phyloP scores from a whole-genome alignment of 2,329 filamentous ascomycete genomes.

The Tolypocladium guangdongense region DNA sequence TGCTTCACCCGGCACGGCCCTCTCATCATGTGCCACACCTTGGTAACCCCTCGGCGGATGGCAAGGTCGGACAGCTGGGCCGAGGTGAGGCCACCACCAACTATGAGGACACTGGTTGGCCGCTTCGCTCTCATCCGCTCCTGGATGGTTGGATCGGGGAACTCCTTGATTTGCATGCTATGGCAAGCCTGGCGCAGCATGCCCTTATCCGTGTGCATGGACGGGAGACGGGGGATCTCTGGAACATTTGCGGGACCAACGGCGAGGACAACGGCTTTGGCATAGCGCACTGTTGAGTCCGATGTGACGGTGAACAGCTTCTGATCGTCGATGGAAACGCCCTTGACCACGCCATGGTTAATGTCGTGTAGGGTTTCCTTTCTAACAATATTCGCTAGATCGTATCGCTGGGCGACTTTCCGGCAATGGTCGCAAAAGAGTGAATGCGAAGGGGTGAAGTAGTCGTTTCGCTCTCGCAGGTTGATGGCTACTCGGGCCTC shows the following conservation, averaged over 20 bases:
- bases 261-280: conserved; percentile 56
- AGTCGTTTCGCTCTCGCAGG: conserved; percentile 57
- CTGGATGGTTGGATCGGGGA: conserved; percentile 42
- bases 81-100: conserved; percentile 67
- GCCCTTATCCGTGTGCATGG: conserved; percentile 12
- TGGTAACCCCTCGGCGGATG: conserved; percentile 51
- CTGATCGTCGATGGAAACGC: conserved; percentile 31
- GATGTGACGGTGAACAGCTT: conserved; percentile 57
- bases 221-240: conserved; percentile 27
- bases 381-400: conserved; percentile 38
- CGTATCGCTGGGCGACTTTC: conserved; percentile 45
- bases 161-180: conserved; percentile 49
- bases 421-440: conserved; percentile 54
- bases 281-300: conserved; percentile 40
- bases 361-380: conserved; percentile 52
- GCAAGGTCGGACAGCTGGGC: conserved; percentile 62
- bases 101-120: conserved; percentile 54
- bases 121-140: conserved; percentile 37
- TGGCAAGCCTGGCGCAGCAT: conserved; percentile 42
- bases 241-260: conserved; percentile 58
- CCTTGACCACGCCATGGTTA: conserved; percentile 40
- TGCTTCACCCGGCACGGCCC: conserved; percentile 52
- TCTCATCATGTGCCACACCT: conserved; percentile 62
- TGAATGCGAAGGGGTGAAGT: conserved; percentile 51
- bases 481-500: conserved; percentile 44